phyloP scores from a whole-genome alignment of 108 stramenopile genomes.

The Stephanodiscus triporus region DNA sequence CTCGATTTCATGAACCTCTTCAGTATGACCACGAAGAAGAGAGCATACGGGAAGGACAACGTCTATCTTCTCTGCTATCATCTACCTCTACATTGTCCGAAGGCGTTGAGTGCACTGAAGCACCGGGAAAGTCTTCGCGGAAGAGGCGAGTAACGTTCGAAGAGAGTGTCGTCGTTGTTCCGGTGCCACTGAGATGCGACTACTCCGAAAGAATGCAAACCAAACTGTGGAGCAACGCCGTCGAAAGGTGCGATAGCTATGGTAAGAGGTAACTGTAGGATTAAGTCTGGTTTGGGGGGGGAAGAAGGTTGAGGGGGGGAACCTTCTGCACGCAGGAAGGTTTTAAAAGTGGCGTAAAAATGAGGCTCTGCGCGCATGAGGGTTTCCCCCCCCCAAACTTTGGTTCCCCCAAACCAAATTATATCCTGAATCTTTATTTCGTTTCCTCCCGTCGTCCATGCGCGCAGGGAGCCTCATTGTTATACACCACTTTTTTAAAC shows the following conservation, averaged over 20 bases:
- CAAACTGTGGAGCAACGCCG: conserved; percentile 71
- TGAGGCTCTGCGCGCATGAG: too few relatives aligned
- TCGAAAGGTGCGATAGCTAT: conserved; percentile 72
- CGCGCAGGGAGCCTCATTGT: too few relatives aligned
- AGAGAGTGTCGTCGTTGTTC: conserved; percentile 71
- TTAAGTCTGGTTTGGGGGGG: too few relatives aligned
- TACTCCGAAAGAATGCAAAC: conserved; percentile 75
- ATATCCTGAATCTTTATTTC: too few relatives aligned
- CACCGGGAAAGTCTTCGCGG: neutral
- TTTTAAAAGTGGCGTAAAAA: too few relatives aligned
- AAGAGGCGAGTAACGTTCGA: conserved; percentile 1
- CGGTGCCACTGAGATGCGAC: conserved; percentile 76
- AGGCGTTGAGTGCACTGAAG: neutral
- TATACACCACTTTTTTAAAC: too few relatives aligned
- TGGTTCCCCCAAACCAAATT: too few relatives aligned
- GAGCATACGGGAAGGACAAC: neutral
- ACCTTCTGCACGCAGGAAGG: too few relatives aligned
- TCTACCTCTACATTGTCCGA: neutral
- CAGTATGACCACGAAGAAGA: neutral
- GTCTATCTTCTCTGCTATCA: neutral
- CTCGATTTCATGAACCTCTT: neutral
- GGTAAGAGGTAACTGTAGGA: too few relatives aligned
- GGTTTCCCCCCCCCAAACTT: too few relatives aligned
- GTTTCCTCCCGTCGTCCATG: too few relatives aligned
- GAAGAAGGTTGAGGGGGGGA: too few relatives aligned